A percentile compares a stretch with the other conserved stretches of the same genome.
Evolutionary conservation across 768 basidiomycete genomes (phyloP).

Genomic region (Lactarius psammicola): DNA sequence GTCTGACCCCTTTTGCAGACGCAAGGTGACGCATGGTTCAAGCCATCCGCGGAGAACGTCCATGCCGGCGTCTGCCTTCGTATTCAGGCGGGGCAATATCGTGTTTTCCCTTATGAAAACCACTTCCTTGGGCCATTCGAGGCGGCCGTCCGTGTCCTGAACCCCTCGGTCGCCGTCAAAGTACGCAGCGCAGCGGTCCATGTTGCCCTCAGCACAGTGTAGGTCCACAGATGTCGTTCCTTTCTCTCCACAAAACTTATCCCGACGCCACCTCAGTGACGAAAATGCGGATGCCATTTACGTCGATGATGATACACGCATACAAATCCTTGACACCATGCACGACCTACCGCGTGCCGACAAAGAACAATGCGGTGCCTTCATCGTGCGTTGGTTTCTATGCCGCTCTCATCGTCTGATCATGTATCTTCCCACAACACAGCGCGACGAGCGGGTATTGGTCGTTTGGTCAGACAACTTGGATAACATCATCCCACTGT

Average conservation of each 20-base stretch:
- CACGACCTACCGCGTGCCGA: constrained; percentile 68
- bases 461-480: constrained; percentile 85
- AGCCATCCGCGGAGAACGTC: constrained; percentile 78
- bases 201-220: constrained; percentile 72
- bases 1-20: constrained; percentile 49
- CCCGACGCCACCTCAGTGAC: constrained; percentile 39
- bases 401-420: neutral
- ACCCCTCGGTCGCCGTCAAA: constrained; percentile 84
- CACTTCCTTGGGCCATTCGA: constrained; percentile 79
- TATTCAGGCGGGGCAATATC: constrained; percentile 63
- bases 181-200: constrained; percentile 77
- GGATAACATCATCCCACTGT: constrained; percentile 74
- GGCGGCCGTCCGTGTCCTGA: constrained; percentile 68
- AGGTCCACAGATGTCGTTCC: constrained; percentile 33
- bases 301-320: constrained; percentile 77
- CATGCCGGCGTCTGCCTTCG: constrained; percentile 77
- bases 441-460: constrained; percentile 83
- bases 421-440: constrained; percentile 7
- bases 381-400: constrained; percentile 53
- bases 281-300: constrained; percentile 62
- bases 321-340: constrained; percentile 80
- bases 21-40: constrained; percentile 83
- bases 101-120: constrained; percentile 86
- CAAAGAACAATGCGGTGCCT: constrained; percentile 90
- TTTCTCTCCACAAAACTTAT: neutral